Conservation (phyloP, 305 asterid species). For the Vinca major region DNA sequence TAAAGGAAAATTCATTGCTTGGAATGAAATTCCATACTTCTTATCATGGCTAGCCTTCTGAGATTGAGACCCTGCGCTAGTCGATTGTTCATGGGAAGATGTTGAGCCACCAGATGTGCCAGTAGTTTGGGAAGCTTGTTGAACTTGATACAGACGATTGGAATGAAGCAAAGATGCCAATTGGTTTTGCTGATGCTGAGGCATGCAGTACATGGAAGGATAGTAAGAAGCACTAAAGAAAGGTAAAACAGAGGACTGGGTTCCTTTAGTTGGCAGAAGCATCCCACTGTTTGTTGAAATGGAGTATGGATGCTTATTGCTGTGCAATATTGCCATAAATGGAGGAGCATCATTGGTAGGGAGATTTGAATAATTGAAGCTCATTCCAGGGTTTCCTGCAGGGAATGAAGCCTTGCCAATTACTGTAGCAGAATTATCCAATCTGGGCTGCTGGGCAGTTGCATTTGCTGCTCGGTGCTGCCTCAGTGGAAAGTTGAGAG, state of each 20-base stretch:
- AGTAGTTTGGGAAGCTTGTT: slow-evolving; percentile 10
- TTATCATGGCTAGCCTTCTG: slow-evolving; percentile 15
- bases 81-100: slow-evolving; percentile 26
- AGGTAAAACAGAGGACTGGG: slow-evolving; percentile 25
- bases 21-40: slow-evolving; percentile 18
- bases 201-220: slow-evolving; percentile 20
- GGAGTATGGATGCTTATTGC: slow-evolving; percentile 29
- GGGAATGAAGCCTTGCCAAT: slow-evolving; percentile 24
- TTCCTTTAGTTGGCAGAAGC: slow-evolving; percentile 25
- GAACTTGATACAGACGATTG: slow-evolving; percentile 24
- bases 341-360: slow-evolving; percentile 31
- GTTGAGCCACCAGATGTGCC: slow-evolving; percentile 18
- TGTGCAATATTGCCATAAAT: slow-evolving; percentile 35
- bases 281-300: slow-evolving; percentile 25
- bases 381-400: slow-evolving; percentile 23
- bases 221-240: slow-evolving; percentile 28
- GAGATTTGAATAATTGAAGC: slow-evolving; percentile 24
- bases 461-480: slow-evolving; percentile 27
- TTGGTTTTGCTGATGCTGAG: slow-evolving; percentile 30
- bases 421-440: slow-evolving; percentile 24
- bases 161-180: slow-evolving; percentile 19
- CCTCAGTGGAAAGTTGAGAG: slow-evolving; percentile 29
- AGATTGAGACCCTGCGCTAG: slow-evolving; percentile 13
- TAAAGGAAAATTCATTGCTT: slow-evolving; percentile 24
- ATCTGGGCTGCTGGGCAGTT: slow-evolving; percentile 25